These are phyloP conservation scores for Bruguiera sexangula DNA, from an alignment of 345 rosid genomes.

Conservation along the genomic window DNA sequence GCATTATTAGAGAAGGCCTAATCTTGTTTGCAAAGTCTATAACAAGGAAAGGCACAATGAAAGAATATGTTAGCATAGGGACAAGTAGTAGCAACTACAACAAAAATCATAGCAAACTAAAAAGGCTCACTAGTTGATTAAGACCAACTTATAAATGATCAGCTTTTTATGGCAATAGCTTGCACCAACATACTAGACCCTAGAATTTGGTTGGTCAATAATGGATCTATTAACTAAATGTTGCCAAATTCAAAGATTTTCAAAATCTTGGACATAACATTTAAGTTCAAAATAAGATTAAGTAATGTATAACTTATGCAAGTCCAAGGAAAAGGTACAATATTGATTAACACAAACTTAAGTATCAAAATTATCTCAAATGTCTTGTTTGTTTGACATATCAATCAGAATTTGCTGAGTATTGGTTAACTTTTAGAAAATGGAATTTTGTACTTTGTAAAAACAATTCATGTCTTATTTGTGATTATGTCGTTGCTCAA, in stretches of 20 bases:
- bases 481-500: no score
- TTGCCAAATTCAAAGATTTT: neutral
- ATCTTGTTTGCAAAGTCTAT: neutral
- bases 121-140: no score
- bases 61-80: no score
- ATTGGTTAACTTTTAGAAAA: neutral
- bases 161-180: neutral
- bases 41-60: neutral
- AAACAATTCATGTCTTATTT: no score
- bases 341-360: neutral
- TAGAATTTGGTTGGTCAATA: neutral
- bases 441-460: neutral
- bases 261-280: neutral
- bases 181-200: neutral
- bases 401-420: neutral
- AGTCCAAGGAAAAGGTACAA: neutral
- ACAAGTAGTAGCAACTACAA: neutral
- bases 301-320: neutral
- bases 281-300: neutral
- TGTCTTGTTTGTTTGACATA: no score
- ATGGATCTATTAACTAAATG: rapidly evolving
- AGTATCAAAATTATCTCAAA: neutral
- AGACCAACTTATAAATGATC: neutral
- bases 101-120: neutral
- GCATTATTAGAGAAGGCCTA: neutral